Base-by-base conservation (phyloP, 2,329 filamentous ascomycete genomes). In the Dendrostoma leiphaemia region DNA sequence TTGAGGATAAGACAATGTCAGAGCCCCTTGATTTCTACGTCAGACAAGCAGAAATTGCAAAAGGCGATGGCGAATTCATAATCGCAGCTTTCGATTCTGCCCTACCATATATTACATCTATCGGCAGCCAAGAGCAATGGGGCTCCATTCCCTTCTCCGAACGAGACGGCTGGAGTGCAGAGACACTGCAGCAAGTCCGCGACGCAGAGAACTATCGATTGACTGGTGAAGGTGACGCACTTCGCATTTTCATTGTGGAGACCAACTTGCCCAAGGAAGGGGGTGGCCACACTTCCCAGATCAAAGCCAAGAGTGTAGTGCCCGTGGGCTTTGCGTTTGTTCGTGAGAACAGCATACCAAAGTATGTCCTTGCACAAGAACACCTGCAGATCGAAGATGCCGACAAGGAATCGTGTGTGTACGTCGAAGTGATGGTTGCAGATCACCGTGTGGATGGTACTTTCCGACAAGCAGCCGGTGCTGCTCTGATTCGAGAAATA, bases 51-150 rank as follows among this genome's bases (percentile, higher is more conserved):
- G 19, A 34, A 17, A 35, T 8, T 17, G 13, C 21, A 34, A 13
- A 13, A 7, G 15, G 45, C 19, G 45, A 47, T 19, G 29, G 23
- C 10, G 10, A 37, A 21, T 47, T 47, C 31, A 21, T 47, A 2
- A 0, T 47, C 17, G 31, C 29, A 8, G 29, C 45, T 19, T 47
- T 47, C 29, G 45, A 47, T 19, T 35, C 45, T 31, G 21, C 17
- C 29, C 29, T 47, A 19, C 45, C 45, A 5, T 47, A 47, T 35
- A n/a, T 47, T 17, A 31, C 45, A n/a, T 47, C 45, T 31, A 47
- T 47, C 45, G 45, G 45, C 45, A 47, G 45, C 45, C 29, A 47
- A n/a, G 45, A 47, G 45, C 21, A 23, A 31, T 47, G 45, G 45
- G 45, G 45, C 26, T 35, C 17, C 6, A 34, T 10, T 6, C 45